phyloP scores from a whole-genome alignment of 768 basidiomycete species.

The Gyrodon lividus region DNA sequence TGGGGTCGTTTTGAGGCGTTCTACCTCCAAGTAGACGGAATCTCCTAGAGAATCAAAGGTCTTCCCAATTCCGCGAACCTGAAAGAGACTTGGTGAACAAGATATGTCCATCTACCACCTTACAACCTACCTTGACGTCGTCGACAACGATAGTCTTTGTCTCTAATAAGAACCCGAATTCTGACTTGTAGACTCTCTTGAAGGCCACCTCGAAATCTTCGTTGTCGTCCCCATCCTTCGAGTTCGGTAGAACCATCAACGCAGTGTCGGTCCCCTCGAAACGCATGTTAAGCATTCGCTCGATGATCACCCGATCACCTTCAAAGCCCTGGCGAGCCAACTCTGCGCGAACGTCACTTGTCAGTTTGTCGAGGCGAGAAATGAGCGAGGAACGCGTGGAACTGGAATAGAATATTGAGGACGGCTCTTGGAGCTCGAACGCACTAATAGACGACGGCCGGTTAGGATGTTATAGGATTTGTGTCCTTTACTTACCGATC shows the following conservation, averaged over 20 bases:
- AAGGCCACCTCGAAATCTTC: slow-evolving; percentile 83
- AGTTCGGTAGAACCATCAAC: slow-evolving; percentile 74
- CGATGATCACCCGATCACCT: slow-evolving; percentile 65
- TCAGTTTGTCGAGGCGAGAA: slow-evolving; percentile 68
- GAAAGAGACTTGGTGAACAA: not conserved
- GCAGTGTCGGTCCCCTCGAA: slow-evolving; percentile 94
- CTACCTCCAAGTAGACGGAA: slow-evolving; percentile 76
- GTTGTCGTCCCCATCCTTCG: slow-evolving; percentile 47
- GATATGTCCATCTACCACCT: not conserved
- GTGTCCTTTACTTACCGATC: slow-evolving; percentile 47
- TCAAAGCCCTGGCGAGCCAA: slow-evolving; percentile 82
- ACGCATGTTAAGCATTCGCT: slow-evolving; percentile 88
- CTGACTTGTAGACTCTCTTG: slow-evolving; percentile 73
- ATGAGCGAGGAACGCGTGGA: slow-evolving; percentile 55
- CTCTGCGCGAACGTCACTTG: slow-evolving; percentile 58
- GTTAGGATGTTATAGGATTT: not conserved
- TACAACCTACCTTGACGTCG: slow-evolving; percentile 72
- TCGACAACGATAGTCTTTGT: slow-evolving; percentile 84
- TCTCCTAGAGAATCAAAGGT: slow-evolving; percentile 80
- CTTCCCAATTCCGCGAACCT: slow-evolving; percentile 90
- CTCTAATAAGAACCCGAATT: slow-evolving; percentile 91
- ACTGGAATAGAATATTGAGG: slow-evolving; percentile 71
- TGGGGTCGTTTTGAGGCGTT: slow-evolving; percentile 42
- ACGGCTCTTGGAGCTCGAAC: slow-evolving; percentile 87
- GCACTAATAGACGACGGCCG: slow-evolving; percentile 46